Percentiles rank a stretch among this genome's conserved stretches.
These are phyloP conservation scores for Clavispora carvajalis DNA, from an alignment of 805 yeast genomes.

Conservation along the genomic window DNA sequence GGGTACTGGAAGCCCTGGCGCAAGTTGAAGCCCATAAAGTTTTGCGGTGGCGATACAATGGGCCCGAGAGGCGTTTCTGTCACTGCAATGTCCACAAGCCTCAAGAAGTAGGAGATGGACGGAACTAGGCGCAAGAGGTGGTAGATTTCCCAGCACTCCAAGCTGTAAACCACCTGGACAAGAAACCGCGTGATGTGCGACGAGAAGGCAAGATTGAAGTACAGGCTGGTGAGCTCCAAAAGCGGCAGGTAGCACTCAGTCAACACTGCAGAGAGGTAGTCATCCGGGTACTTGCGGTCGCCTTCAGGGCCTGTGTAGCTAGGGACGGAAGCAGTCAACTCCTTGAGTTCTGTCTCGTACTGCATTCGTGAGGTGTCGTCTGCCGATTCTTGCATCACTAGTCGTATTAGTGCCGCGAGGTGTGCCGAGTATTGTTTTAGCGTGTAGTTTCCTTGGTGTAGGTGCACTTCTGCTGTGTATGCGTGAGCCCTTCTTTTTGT, in stretches of 20 bases:
- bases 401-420: constrained; percentile 24
- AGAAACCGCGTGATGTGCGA: constrained; percentile 35
- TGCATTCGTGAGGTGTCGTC: constrained; percentile 27
- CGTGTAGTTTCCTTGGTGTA: neutral
- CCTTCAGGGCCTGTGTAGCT: constrained; percentile 8
- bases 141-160: constrained; percentile 42
- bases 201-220: constrained; percentile 34
- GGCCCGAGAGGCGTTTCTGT: constrained; percentile 33
- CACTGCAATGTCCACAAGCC: constrained; percentile 31
- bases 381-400: constrained; percentile 23
- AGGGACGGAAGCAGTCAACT: constrained; percentile 24
- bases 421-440: constrained; percentile 23
- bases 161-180: constrained; percentile 33
- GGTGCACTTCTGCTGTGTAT: no score
- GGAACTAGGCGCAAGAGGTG: constrained; percentile 33
- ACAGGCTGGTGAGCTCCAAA: constrained; percentile 26
- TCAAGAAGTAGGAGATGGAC: constrained; percentile 28
- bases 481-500: constrained; percentile 29
- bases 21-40: constrained; percentile 30
- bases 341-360: constrained; percentile 23
- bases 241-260: constrained; percentile 34
- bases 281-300: constrained; percentile 26
- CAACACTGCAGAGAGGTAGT: constrained; percentile 30
- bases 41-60: constrained; percentile 35
- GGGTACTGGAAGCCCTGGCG: constrained; percentile 40